phyloP scores from a whole-genome alignment of 495 filamentous ascomycete species.

The Penicillium macrosclerotiorum region DNA sequence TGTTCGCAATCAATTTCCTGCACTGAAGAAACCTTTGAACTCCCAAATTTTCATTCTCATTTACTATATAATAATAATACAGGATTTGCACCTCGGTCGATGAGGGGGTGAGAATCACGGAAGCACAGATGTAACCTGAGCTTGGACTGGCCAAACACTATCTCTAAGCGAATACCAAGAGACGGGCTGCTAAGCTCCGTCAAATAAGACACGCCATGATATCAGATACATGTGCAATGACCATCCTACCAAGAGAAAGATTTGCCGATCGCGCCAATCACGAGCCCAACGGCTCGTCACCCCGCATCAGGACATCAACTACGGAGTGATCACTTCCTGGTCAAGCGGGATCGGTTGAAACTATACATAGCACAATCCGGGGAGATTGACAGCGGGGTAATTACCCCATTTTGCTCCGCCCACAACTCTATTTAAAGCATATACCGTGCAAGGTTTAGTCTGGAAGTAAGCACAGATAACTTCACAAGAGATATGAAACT shows the following conservation, averaged over 20 bases:
- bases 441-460: too few species aligned
- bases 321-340: neutral
- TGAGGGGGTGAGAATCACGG: slow-evolving; percentile 4
- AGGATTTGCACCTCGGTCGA: neutral
- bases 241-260: too few species aligned
- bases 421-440: too few species aligned
- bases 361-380: too few species aligned
- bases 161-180: slow-evolving; percentile 12
- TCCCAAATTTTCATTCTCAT: neutral
- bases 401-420: too few species aligned
- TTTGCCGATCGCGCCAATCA: slow-evolving; percentile 14
- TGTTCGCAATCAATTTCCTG: neutral
- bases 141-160: slow-evolving; percentile 1
- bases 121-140: slow-evolving; percentile 5
- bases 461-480: too few species aligned
- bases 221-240: neutral
- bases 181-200: neutral
- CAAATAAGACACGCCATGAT: neutral
- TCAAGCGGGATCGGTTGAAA: neutral
- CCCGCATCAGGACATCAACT: slow-evolving; percentile 19
- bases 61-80: neutral
- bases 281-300: neutral
- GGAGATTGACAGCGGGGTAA: too few species aligned
- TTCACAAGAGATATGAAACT: too few species aligned
- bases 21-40: too few species aligned